phyloP scores from a whole-genome alignment of 1,284 basidiomycete genomes.

The Sphagnurus paluster region DNA sequence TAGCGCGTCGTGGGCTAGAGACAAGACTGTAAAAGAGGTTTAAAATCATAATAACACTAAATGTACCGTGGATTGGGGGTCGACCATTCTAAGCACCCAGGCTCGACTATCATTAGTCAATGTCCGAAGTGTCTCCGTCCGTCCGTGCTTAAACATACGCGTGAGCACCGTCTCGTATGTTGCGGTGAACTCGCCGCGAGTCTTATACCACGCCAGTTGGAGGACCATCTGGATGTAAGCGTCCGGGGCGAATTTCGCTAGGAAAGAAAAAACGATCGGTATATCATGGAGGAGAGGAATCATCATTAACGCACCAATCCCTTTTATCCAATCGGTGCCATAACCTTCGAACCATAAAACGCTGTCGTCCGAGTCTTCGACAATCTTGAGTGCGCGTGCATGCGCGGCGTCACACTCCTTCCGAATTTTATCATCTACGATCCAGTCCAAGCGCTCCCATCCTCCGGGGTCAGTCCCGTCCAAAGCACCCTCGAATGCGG shows the following conservation, averaged over 20 bases:
- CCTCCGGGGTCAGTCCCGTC: slow-evolving; percentile 26
- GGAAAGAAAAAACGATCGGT: background rate
- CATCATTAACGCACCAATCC: slow-evolving; percentile 57
- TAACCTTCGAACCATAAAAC: slow-evolving; percentile 87
- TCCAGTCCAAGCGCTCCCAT: slow-evolving; percentile 80
- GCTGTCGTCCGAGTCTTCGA: slow-evolving; percentile 82
- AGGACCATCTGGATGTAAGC: slow-evolving; percentile 93
- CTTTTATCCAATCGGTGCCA: slow-evolving; percentile 91
- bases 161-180: slow-evolving; percentile 97
- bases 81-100: slow-evolving; percentile 80
- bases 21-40: slow-evolving; percentile 2
- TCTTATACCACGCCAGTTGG: slow-evolving; percentile 90
- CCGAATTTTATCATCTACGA: slow-evolving; percentile 62
- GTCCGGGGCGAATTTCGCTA: slow-evolving; percentile 82
- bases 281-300: slow-evolving; percentile 1
- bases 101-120: slow-evolving; percentile 75
- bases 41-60: background rate
- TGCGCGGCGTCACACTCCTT: slow-evolving; percentile 64
- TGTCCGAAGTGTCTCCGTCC: slow-evolving; percentile 91
- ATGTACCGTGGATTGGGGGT: slow-evolving; percentile 51
- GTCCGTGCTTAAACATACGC: slow-evolving; percentile 85
- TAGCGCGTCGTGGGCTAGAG: slow-evolving; percentile 46
- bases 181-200: slow-evolving; percentile 78
- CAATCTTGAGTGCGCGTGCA: slow-evolving; percentile 57
- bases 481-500: slow-evolving; percentile 28